phyloP scores from a whole-genome alignment of 1,139 yeast species.

The Blastobotrys aristatus region DNA sequence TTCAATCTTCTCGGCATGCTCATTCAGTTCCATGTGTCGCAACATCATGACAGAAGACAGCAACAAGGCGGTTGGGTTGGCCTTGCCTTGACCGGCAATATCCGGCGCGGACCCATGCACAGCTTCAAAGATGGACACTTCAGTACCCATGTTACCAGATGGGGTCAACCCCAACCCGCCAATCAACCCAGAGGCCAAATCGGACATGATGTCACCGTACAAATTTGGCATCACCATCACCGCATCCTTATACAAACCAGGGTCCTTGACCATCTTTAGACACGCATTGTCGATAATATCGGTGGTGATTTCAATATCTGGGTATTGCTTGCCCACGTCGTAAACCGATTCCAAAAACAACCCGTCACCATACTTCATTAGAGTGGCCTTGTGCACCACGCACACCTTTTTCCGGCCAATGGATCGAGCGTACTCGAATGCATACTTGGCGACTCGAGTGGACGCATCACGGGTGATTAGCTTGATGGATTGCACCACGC shows the following conservation, averaged over 20 bases:
- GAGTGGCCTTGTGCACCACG: constrained; percentile 97
- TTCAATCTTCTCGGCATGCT: constrained; percentile 79
- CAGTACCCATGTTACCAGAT: constrained; percentile 98
- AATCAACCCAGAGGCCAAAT: constrained; percentile 92
- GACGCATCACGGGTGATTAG: constrained; percentile 95
- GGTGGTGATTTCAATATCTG: constrained; percentile 73
- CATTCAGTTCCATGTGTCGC: constrained; percentile 90
- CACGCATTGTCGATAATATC: constrained; percentile 97
- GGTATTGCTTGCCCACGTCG: constrained; percentile 86
- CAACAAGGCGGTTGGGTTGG: constrained; percentile 96
- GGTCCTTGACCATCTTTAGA: constrained; percentile 83
- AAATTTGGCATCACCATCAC: constrained; percentile 99
- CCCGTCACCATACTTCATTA: constrained; percentile 98
- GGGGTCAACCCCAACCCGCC: constrained; percentile 99
- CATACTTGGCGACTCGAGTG: constrained; percentile 93
- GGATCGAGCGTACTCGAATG: constrained; percentile 91
- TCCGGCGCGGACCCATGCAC: constrained; percentile 99
- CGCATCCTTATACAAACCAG: constrained; percentile 70
- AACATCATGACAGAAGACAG: constrained; percentile 98
- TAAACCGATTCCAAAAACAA: constrained; percentile 88
- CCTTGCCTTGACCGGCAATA: constrained; percentile 95
- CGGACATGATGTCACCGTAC: constrained; percentile 97
- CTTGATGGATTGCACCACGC: constrained; percentile 97
- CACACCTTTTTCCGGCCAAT: constrained; percentile 84
- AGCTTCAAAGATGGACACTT: constrained; percentile 96